Conservation (phyloP, 805 yeast genomes). For the Grigorovia yakushimaensis region DNA sequence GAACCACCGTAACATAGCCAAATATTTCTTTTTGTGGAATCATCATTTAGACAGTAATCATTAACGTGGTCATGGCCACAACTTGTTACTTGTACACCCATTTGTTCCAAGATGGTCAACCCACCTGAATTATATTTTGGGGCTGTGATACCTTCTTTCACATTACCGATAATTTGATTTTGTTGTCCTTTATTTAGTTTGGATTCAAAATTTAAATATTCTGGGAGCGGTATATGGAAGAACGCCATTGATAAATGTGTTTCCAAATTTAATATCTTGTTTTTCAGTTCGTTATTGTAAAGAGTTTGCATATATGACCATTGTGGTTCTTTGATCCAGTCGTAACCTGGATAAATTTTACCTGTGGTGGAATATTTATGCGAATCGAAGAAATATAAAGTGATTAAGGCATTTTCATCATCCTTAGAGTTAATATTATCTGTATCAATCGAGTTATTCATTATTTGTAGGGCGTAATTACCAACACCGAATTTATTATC, state of each 20-base stretch:
- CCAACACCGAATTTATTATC: constrained; percentile 65
- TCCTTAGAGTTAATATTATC: constrained; percentile 24
- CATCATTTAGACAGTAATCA: constrained; percentile 70
- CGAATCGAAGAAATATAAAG: constrained; percentile 73
- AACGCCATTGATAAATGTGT: constrained; percentile 72
- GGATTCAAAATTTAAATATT: constrained; percentile 44
- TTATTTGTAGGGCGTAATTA: constrained; percentile 54
- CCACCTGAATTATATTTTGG: constrained; percentile 65
- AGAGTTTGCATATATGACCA: constrained; percentile 43
- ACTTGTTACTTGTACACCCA: constrained; percentile 64
- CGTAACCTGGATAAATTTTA: constrained; percentile 70
- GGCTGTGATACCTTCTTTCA: constrained; percentile 69
- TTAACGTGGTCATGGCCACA: constrained; percentile 97
- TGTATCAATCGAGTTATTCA: constrained; percentile 5
- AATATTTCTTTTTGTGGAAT: constrained; percentile 29
- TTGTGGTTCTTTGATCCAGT: constrained; percentile 70
- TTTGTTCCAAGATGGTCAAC: constrained; percentile 42
- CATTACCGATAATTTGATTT: constrained; percentile 45
- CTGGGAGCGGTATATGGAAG: constrained; percentile 91
- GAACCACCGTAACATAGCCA: constrained; percentile 96
- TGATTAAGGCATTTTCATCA: constrained; percentile 35
- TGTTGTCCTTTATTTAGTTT: constrained; percentile 5
- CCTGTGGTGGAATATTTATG: constrained; percentile 65
- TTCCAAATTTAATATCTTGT: constrained; percentile 25
- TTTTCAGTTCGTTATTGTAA: constrained; percentile 19